These are phyloP conservation scores for Chaetomiaceae sp. DNA, from an alignment of 2,329 filamentous ascomycete species.

Conservation along the genomic window DNA sequence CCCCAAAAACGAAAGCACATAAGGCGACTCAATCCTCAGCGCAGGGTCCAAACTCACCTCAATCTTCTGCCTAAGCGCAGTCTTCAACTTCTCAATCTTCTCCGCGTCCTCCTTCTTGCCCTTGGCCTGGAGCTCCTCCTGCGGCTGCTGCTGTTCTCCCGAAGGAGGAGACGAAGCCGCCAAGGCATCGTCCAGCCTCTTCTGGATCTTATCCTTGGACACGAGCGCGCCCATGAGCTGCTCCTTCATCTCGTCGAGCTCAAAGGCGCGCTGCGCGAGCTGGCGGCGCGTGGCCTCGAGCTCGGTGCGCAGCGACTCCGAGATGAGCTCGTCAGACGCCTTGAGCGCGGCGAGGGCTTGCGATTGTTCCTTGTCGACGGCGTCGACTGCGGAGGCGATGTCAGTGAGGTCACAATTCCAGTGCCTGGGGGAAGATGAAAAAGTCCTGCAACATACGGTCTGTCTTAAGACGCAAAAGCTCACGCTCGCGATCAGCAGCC, in stretches of 20 bases:
- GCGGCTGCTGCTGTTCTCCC: conserved; percentile 31
- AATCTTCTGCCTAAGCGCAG: conserved; percentile 51
- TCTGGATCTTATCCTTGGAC: conserved; percentile 56
- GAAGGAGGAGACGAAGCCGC: conserved; percentile 21
- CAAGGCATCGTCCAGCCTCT: conserved; percentile 45
- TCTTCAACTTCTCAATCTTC: conserved; percentile 55
- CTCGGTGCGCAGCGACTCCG: conserved; percentile 54
- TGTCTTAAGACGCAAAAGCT: conserved; percentile 48
- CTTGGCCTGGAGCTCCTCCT: conserved; percentile 37
- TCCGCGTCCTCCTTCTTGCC: conserved; percentile 38
- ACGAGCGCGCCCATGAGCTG: conserved; percentile 58
- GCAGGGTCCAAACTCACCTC: conserved; percentile 46
- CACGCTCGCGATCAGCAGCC: conserved; percentile 51
- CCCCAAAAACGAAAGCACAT: conserved; percentile 3
- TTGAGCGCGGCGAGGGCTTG: conserved; percentile 56
- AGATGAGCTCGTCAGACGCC: conserved; percentile 54
- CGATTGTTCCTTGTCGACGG: conserved; percentile 50
- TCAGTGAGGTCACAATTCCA: conserved; percentile 20
- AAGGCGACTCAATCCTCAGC: conserved; percentile 17
- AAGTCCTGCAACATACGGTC: conserved; percentile 41
- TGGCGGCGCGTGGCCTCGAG: conserved; percentile 52
- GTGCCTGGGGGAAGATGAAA: background rate
- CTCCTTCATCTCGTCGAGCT: conserved; percentile 54
- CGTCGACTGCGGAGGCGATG: conserved; percentile 39
- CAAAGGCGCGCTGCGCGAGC: conserved; percentile 44